These are phyloP conservation scores for Pichia terricola DNA, from an alignment of 1,139 yeast genomes.

Conservation along the genomic window DNA sequence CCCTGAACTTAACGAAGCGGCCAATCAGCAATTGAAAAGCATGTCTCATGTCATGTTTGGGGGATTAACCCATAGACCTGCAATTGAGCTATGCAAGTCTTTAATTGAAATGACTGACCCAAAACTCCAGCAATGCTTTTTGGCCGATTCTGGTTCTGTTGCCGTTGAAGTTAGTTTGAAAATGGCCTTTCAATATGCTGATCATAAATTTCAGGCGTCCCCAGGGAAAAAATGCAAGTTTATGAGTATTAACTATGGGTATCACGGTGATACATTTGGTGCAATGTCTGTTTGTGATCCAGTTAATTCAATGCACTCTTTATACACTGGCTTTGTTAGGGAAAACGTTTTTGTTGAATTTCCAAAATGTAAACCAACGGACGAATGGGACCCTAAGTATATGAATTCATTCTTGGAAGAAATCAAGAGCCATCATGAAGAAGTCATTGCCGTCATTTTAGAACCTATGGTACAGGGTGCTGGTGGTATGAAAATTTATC, in stretches of 20 bases:
- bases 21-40: slow-evolving; percentile 17
- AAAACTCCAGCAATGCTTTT: slow-evolving; percentile 22
- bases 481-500: slow-evolving; percentile 19
- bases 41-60: slow-evolving; percentile 29
- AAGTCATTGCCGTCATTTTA: slow-evolving; percentile 18
- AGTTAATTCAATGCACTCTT: slow-evolving; percentile 25
- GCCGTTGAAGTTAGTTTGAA: slow-evolving; percentile 43
- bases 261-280: slow-evolving; percentile 51
- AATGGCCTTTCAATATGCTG: slow-evolving; percentile 44
- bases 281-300: slow-evolving; percentile 38
- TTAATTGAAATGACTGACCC: slow-evolving; percentile 20
- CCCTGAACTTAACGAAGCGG: slow-evolving; percentile 23
- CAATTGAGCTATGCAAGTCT: slow-evolving; percentile 19
- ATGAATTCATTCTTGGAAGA: slow-evolving; percentile 3
- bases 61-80: slow-evolving; percentile 27
- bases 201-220: slow-evolving; percentile 27
- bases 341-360: slow-evolving; percentile 24
- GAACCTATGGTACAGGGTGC: slow-evolving; percentile 23
- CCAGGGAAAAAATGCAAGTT: slow-evolving; percentile 24
- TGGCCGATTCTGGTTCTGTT: slow-evolving; percentile 42
- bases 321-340: slow-evolving; percentile 24
- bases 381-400: slow-evolving; percentile 9
- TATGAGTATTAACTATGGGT: slow-evolving; percentile 41
- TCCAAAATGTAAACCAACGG: slow-evolving; percentile 17
- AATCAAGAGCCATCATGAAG: slow-evolving; percentile 10